Evolutionary conservation across 108 stramenopile genomes (phyloP).

Genomic region (Cyclotella cryptica): DNA sequence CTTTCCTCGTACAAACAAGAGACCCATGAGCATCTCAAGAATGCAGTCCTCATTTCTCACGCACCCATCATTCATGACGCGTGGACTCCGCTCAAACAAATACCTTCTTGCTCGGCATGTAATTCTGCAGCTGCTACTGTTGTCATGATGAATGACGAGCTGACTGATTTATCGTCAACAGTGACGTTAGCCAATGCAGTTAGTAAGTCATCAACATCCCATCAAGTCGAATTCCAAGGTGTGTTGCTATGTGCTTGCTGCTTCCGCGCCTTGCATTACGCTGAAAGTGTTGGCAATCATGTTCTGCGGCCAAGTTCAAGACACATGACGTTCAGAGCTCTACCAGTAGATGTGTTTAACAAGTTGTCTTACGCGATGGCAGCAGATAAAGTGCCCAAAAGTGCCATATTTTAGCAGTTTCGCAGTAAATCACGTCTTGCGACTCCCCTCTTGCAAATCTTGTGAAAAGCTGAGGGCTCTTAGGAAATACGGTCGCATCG

Average conservation of each 20-base stretch:
- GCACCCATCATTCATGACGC: constrained; percentile 41
- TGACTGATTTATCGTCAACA: constrained; percentile 23
- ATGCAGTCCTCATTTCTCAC: not conserved
- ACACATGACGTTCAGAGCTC: not conserved
- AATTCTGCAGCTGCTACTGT: constrained; percentile 35
- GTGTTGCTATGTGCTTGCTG: constrained; percentile 27
- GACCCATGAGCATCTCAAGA: not conserved
- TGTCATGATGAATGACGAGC: constrained; percentile 29
- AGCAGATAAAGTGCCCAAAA: not conserved
- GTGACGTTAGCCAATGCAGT: not conserved
- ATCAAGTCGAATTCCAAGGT: constrained; percentile 4
- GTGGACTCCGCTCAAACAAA: constrained; percentile 26
- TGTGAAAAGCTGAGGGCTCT: too few species aligned
- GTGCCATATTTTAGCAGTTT: constrained; percentile 3
- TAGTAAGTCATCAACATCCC: not conserved
- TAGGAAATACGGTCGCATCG: too few species aligned
- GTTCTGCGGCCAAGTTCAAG: not conserved
- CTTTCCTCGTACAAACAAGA: not conserved
- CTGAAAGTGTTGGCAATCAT: not conserved
- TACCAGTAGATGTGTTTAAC: constrained; percentile 11
- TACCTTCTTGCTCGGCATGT: constrained; percentile 32
- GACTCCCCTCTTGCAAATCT: too few species aligned
- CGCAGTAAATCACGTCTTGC: too few species aligned
- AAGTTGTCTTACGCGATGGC: not conserved
- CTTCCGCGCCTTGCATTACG: constrained; percentile 35